Evolutionary conservation across 352 stramenopile genomes (phyloP).

Genomic region (Globisporangium paroecandrum): DNA sequence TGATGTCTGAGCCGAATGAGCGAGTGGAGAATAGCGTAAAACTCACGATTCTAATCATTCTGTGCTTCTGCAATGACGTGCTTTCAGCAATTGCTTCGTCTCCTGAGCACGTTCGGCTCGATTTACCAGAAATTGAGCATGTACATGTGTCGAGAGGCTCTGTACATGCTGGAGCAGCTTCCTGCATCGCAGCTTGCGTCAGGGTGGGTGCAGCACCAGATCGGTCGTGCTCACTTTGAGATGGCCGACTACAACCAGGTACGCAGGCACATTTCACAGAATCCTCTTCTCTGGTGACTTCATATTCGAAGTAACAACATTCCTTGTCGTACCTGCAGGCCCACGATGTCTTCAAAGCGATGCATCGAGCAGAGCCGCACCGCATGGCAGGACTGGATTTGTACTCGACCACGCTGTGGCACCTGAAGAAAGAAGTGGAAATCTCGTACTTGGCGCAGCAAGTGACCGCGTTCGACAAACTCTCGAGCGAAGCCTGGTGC

Average conservation of each 20-base stretch:
- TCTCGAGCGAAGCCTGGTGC: conserved; percentile 94
- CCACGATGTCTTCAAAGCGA: conserved; percentile 83
- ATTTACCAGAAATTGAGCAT: conserved; percentile 70
- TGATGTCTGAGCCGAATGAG: neutral
- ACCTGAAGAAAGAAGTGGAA: conserved; percentile 97
- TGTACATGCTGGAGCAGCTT: conserved; percentile 86
- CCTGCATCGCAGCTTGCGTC: conserved; percentile 84
- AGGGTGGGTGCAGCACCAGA: conserved; percentile 94
- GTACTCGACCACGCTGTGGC: conserved; percentile 95
- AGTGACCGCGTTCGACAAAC: conserved; percentile 91
- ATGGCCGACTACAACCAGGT: conserved; percentile 91
- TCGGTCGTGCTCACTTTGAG: conserved; percentile 94
- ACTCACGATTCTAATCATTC: neutral
- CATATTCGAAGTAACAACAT: neutral
- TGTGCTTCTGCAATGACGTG: neutral
- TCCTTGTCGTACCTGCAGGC: conserved; percentile 40
- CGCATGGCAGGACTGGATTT: conserved; percentile 93
- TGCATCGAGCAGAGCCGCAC: conserved; percentile 90
- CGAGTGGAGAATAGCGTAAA: too few relatives aligned
- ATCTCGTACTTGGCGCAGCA: conserved; percentile 95
- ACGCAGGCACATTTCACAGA: neutral
- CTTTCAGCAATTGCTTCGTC: conserved; percentile 38
- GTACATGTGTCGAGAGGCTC: conserved; percentile 84
- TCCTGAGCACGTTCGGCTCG: conserved; percentile 66
- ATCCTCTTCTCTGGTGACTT: neutral